Base-by-base conservation (phyloP, 1,139 yeast species). In the Pneumocystis jirovecii region DNA sequence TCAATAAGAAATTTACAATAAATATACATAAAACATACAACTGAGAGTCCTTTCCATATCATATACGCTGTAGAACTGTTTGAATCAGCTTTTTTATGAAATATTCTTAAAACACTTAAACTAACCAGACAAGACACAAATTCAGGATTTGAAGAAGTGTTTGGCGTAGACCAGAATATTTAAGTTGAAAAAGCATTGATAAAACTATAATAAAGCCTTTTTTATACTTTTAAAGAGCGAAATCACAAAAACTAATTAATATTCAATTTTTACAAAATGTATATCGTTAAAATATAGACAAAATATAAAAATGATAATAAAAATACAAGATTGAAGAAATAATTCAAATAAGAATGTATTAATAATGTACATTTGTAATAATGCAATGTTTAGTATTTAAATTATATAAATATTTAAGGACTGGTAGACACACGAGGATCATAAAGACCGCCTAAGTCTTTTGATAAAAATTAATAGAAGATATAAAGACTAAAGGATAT, bases 41-140 rank as follows among this genome's bases (percentile, higher is more conserved):
- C 57, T 0, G 91, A 85, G 31, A 93, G 79, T 0, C 89, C 83
- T 74, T 89, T 90, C 95, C 97, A 93, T 68, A 89, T 83, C 83
- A 93, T 88, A 75, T 85, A 93, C 0, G 98, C 96, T 0, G 95
- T 85, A 12, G 96, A 50, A 25, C 57, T 50, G 3, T 2, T 4
- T 1, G 21, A 25, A 50, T 82, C 67, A 90, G 81, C 3, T 44
- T 45, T 45, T 45, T 21, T 45, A 21, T 21, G 34, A 31, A 21
- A 45, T 45, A 19, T 8, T 21, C 21, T 19, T 10, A 50, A 25
- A 50, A 25, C 6, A 44, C 25, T 45, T 25, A 2, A 25, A 25
- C 17, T 8, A 10, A 50, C 57, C 57, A 29, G 62, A 89, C 91
- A 77, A 88, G 85, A 31, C 89, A 84, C 71, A 91, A 80, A 68